Evolutionary conservation across 805 yeast species (phyloP).

Genomic region (Yarrowia bubula): DNA sequence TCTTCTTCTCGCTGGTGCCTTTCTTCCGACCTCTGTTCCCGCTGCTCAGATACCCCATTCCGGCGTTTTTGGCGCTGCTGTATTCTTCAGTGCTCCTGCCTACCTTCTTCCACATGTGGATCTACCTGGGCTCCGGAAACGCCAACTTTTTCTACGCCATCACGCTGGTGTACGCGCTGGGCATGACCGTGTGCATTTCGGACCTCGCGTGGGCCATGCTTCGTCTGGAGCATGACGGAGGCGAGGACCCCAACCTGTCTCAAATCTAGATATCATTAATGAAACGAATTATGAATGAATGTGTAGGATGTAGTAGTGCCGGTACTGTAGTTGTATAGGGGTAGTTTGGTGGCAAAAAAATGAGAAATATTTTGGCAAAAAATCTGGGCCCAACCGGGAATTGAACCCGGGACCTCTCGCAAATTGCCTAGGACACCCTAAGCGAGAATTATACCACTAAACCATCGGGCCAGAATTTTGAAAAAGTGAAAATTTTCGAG

Average conservation of each 20-base stretch:
- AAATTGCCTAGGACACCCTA: conserved; percentile 25
- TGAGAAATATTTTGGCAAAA: too few relatives aligned
- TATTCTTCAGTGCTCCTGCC: conserved; percentile 73
- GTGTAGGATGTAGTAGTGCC: too few relatives aligned
- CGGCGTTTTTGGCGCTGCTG: conserved; percentile 53
- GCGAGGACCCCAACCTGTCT: conserved; percentile 35
- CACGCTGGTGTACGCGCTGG: conserved; percentile 72
- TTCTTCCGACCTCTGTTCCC: conserved; percentile 32
- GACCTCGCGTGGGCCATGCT: conserved; percentile 83
- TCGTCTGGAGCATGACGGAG: conserved; percentile 61
- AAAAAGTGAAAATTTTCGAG: not conserved
- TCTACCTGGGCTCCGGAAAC: conserved; percentile 89
- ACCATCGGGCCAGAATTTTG: conserved; percentile 21
- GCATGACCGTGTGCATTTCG: conserved; percentile 62
- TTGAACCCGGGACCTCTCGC: conserved; percentile 27
- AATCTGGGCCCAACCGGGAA: conserved; percentile 25
- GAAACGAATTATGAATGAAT: not conserved
- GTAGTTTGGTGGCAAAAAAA: too few relatives aligned
- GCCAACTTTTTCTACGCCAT: conserved; percentile 95
- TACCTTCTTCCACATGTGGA: conserved; percentile 91
- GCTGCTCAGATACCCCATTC: conserved; percentile 48
- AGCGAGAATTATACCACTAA: conserved; percentile 27
- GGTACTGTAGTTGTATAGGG: too few relatives aligned
- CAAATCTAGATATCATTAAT: conserved; percentile 29
- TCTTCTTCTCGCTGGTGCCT: conserved; percentile 49